Percentiles rank a stretch among this genome's conserved stretches.
Evolutionary conservation across 768 basidiomycete genomes (phyloP).

Genomic region (Leccinum variicolor): DNA sequence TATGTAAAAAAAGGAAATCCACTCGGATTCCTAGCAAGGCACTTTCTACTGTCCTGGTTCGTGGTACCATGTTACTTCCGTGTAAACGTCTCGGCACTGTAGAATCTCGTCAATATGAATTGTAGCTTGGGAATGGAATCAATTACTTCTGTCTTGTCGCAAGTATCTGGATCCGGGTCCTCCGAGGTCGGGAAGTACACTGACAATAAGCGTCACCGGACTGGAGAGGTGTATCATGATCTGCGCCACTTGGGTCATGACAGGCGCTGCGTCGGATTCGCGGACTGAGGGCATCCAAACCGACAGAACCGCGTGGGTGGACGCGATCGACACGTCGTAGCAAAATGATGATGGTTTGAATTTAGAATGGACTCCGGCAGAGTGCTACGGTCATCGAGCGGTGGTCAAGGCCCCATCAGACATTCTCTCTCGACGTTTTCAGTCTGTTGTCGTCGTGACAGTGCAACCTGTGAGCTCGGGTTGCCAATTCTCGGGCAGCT

Average conservation of each 20-base stretch:
- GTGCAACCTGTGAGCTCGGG: no score
- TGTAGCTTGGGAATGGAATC: neutral
- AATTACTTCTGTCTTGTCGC: neutral
- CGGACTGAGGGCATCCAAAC: neutral
- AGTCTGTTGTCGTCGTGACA: no score
- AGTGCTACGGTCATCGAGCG: neutral
- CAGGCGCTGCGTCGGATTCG: neutral
- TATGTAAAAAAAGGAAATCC: neutral
- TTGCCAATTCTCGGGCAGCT: no score
- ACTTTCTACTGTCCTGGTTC: neutral
- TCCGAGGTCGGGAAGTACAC: no score
- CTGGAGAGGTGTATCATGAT: neutral
- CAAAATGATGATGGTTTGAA: neutral
- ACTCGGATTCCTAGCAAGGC: neutral
- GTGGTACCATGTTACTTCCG: neutral
- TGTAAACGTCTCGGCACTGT: neutral
- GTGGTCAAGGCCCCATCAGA: neutral
- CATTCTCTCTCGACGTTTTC: no score
- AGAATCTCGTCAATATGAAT: neutral
- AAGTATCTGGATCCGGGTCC: neutral
- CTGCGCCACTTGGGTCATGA: neutral
- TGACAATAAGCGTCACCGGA: neutral
- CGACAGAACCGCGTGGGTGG: neutral
- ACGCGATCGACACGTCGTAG: neutral
- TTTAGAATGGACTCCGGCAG: neutral